These are phyloP conservation scores for Bifiguratus adelaidae DNA, from an alignment of 192 early-diverging fungal species.

Conservation along the genomic window DNA sequence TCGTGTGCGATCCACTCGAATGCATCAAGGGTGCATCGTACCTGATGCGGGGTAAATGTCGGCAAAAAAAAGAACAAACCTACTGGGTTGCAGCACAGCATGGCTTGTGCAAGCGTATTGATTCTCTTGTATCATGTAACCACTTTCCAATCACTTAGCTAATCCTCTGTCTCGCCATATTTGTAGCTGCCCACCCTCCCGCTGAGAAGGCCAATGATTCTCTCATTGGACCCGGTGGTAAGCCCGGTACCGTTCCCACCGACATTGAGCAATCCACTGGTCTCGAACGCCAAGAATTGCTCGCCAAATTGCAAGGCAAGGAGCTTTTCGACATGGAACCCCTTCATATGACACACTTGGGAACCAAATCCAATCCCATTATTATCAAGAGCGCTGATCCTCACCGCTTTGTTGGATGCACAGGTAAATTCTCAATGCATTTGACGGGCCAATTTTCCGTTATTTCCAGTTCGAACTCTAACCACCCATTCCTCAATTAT, in stretches of 20 bases:
- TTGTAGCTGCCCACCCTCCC: not conserved
- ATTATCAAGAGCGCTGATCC: constrained; percentile 73
- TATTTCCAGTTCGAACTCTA: not conserved
- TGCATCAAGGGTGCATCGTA: too few species aligned
- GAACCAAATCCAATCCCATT: constrained; percentile 78
- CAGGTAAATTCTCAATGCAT: constrained; percentile 46
- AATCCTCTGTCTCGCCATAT: not conserved
- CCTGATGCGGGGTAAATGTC: too few species aligned
- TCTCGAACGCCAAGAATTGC: constrained; percentile 80
- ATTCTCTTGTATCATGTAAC: too few species aligned
- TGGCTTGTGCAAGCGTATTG: too few species aligned
- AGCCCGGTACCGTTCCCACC: constrained; percentile 64
- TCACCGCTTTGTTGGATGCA: constrained; percentile 85
- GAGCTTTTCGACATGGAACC: constrained; percentile 85
- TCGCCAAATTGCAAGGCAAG: constrained; percentile 76
- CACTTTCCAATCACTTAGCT: too few species aligned
- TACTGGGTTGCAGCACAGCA: too few species aligned
- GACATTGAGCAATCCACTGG: constrained; percentile 87
- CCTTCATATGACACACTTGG: constrained; percentile 57
- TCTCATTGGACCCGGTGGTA: constrained; percentile 47
- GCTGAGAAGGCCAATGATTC: not conserved
- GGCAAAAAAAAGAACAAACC: too few species aligned
- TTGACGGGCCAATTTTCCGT: not conserved
- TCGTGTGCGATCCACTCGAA: too few species aligned
- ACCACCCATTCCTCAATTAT: not conserved